Conservation (phyloP, 106 monocot genomes). For the Cymbidium sinense region DNA sequence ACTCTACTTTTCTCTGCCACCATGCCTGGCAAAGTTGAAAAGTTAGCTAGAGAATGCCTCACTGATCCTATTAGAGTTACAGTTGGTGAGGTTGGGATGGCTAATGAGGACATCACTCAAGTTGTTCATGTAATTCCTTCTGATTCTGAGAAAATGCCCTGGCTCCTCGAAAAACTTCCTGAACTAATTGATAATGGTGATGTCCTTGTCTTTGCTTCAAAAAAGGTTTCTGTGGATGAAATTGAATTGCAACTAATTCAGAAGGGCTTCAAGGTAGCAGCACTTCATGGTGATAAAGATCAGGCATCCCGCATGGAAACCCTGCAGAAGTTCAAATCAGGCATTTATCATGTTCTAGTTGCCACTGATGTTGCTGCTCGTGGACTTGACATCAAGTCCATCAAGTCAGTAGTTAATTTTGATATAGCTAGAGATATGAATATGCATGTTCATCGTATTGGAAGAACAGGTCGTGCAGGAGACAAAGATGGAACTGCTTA, state of each 20-base stretch:
- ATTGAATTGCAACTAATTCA: constrained; percentile 63
- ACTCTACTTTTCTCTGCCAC: constrained; percentile 95
- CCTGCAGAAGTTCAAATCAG: constrained; percentile 87
- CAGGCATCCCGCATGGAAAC: constrained; percentile 94
- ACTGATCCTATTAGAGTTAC: constrained; percentile 80
- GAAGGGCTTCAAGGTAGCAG: constrained; percentile 65
- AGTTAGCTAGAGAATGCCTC: constrained; percentile 78
- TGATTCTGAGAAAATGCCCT: constrained; percentile 83
- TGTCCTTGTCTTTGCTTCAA: constrained; percentile 90
- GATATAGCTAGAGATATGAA: constrained; percentile 95
- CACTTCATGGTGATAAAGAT: constrained; percentile 97
- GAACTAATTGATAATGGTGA: constrained; percentile 86
- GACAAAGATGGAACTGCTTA: constrained; percentile 92
- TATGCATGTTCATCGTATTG: constrained; percentile 97
- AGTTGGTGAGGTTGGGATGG: constrained; percentile 88
- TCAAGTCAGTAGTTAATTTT: constrained; percentile 94
- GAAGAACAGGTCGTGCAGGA: constrained; percentile 98
- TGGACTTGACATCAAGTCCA: constrained; percentile 91
- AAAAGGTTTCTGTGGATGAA: constrained; percentile 83
- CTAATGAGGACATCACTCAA: constrained; percentile 96
- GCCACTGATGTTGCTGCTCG: constrained; percentile 99
- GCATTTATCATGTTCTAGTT: constrained; percentile 74
- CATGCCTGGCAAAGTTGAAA: constrained; percentile 87
- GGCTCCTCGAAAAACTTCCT: constrained; percentile 80
- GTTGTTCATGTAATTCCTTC: constrained; percentile 76